These are phyloP conservation scores for Aspergillus novofumigatus DNA, from an alignment of 2,329 filamentous ascomycete species.

Conservation along the genomic window DNA sequence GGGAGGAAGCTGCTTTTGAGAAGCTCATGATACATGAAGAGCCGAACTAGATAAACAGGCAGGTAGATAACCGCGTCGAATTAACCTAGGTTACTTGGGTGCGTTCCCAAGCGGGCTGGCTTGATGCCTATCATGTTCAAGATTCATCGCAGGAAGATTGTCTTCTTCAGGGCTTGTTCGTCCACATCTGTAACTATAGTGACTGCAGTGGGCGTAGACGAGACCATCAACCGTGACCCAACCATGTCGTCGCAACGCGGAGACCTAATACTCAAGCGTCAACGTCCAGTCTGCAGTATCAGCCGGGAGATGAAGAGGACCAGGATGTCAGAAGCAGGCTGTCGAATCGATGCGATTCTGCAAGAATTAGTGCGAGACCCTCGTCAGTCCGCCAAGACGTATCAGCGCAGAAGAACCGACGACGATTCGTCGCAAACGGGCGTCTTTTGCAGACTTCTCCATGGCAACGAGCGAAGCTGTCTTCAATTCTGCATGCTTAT, in stretches of 20 bases:
- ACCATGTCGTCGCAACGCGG: neutral
- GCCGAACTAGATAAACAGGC: no score
- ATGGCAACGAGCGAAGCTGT: neutral
- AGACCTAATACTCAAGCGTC: neutral
- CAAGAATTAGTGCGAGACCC: neutral
- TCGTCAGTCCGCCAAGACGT: neutral
- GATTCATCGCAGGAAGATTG: neutral
- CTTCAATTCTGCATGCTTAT: neutral
- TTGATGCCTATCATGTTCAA: neutral
- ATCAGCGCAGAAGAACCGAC: neutral
- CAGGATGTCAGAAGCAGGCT: neutral
- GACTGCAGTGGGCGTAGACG: neutral
- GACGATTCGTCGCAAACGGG: neutral
- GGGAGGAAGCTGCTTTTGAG: no score
- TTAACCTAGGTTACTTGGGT: no score
- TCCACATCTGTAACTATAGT: neutral
- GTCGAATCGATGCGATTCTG: neutral
- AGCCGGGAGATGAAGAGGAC: neutral
- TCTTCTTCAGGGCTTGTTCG: neutral
- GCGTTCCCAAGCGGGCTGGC: no score
- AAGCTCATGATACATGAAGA: no score
- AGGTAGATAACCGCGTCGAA: no score
- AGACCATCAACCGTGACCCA: neutral
- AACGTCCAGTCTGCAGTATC: neutral
- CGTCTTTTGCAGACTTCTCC: neutral